These are phyloP conservation scores for Globisporangium abappressorium DNA, from an alignment of 352 stramenopile species.

Conservation along the genomic window DNA sequence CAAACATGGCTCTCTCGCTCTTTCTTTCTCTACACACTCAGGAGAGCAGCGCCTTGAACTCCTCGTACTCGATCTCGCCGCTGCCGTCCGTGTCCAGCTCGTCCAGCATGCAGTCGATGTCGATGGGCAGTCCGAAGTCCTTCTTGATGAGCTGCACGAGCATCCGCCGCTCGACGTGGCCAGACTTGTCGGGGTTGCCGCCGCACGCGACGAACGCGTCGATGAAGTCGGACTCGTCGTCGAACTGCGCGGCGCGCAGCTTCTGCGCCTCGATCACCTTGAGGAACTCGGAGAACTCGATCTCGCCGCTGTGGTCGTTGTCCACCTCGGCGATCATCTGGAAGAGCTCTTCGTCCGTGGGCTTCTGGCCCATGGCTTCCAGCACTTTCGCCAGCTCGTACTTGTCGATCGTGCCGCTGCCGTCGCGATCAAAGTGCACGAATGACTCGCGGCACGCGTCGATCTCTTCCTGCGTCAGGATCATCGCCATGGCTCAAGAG, in stretches of 20 bases:
- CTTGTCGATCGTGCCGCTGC: conserved; percentile 95
- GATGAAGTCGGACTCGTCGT: conserved; percentile 97
- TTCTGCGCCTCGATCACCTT: conserved; percentile 98
- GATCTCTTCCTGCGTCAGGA: conserved; percentile 95
- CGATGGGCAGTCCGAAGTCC: conserved; percentile 94
- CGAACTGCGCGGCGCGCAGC: conserved; percentile 90
- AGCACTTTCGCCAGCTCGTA: conserved; percentile 93
- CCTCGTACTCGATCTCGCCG: conserved; percentile 95
- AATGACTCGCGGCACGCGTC: conserved; percentile 96
- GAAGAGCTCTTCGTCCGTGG: conserved; percentile 97
- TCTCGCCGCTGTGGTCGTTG: conserved; percentile 92
- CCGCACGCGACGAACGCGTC: conserved; percentile 96
- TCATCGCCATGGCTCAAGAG: conserved; percentile 48
- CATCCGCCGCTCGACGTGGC: conserved; percentile 87
- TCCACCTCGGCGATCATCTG: conserved; percentile 96
- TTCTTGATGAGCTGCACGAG: conserved; percentile 96
- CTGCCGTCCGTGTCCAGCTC: conserved; percentile 93
- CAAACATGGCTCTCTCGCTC: not conserved
- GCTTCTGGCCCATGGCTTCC: conserved; percentile 96
- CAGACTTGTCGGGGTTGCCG: conserved; percentile 88
- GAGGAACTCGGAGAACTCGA: conserved; percentile 97
- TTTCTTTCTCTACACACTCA: conserved; percentile 14
- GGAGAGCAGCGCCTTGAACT: conserved; percentile 93
- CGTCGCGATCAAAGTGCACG: conserved; percentile 96
- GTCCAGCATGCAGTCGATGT: conserved; percentile 96